Base-by-base conservation (phyloP, 2,329 filamentous ascomycete genomes). In the Thermothelomyces thermophilus region DNA sequence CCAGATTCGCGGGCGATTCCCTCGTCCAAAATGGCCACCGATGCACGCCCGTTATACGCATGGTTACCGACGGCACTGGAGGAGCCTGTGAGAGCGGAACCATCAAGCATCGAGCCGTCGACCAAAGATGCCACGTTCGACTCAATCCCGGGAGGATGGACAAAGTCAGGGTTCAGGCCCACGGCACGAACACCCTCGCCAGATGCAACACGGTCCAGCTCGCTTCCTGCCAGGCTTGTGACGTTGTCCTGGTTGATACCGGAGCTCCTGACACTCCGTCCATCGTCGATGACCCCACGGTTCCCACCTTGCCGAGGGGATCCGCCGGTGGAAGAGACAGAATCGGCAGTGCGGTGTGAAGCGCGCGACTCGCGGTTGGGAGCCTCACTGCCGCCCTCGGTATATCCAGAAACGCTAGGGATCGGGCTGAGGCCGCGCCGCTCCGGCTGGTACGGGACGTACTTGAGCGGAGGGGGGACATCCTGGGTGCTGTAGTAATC, bases 321-420 rank as follows among this genome's bases (percentile, higher is more conserved):
- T 58, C 79, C 82, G 26, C 76, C 78, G 1, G 79, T 73, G 1
- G 85, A 86, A 1, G 83, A 82, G 24, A 83, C 70, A 1, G 76
- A 80, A n/a, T 75, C 77, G 17, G 70, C 71, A 2, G 68, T 66
- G 14, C 65, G 66, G 13, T 73, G 74, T 39, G 75, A 75, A 28
- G 77, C 69, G 50, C 73, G 69, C 1, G 81, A 80, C 51, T 83
- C 76, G 42, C 78, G 78, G 59, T 77, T 79, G 26, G 69, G 68
- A 30, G 71, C 70, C 54, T 83, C 77, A 60, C 74, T 83, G 46
- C 81, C 81, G 41, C 82, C 80, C 60, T 90, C 83, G 3, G 81
- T 84, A 61, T 90, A 91, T 55, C 90, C 93, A 10, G 89, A 91
- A 14, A 95, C 87, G 60, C 90, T 96, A 58, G 93, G 90, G 52